Percentiles rank a stretch among this genome's conserved stretches.
These are phyloP conservation scores for Chalciporus sphaerocephalus DNA, from an alignment of 768 basidiomycete genomes.

Conservation along the genomic window DNA sequence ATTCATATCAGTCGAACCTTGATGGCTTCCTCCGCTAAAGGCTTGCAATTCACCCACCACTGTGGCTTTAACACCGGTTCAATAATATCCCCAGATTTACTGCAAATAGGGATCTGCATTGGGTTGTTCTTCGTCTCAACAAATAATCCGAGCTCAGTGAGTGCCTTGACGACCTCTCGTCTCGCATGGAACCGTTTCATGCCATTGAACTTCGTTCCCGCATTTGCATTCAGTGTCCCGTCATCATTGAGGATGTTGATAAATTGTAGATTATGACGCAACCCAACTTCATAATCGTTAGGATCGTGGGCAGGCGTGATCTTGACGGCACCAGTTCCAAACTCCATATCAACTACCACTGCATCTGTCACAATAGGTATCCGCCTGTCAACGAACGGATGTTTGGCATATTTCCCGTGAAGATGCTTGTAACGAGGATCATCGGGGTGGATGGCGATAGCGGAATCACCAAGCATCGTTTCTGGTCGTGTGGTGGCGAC, in stretches of 20 bases:
- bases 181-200: conserved; percentile 97
- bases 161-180: conserved; percentile 71
- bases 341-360: conserved; percentile 85
- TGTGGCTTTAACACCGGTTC: conserved; percentile 95
- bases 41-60: conserved; percentile 97
- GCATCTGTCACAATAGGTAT: conserved; percentile 86
- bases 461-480: conserved; percentile 98
- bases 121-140: conserved; percentile 93
- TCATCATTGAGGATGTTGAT: conserved; percentile 96
- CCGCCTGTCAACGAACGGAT: conserved; percentile 84
- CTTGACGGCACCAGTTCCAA: conserved; percentile 98
- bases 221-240: conserved; percentile 90
- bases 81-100: conserved; percentile 95
- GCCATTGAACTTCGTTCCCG: conserved; percentile 80
- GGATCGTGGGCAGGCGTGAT: conserved; percentile 98
- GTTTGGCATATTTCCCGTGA: conserved; percentile 84
- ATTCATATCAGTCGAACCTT: conserved; percentile 45
- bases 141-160: conserved; percentile 82
- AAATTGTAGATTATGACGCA: conserved; percentile 83
- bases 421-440: conserved; percentile 92
- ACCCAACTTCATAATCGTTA: conserved; percentile 93
- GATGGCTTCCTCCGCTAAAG: conserved; percentile 84
- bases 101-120: conserved; percentile 95
- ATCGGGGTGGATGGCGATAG: conserved; percentile 92
- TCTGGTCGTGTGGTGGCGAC: conserved; percentile 98